Conservation (phyloP, 768 basidiomycete genomes). For the Nevesoporus exiguus region DNA sequence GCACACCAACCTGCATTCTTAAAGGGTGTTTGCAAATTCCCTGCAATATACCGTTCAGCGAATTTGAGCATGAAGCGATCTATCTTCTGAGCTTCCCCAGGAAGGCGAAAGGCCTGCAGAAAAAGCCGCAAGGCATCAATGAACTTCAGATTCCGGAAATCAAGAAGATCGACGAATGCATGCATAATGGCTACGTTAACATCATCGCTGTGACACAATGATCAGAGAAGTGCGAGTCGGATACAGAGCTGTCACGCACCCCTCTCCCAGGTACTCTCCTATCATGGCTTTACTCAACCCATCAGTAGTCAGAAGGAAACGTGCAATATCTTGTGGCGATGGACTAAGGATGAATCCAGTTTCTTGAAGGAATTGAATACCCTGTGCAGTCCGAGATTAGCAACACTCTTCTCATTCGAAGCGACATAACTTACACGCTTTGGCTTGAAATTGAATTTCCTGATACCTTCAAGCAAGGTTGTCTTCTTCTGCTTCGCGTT, state of each 20-base stretch:
- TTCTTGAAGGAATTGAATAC: constrained; percentile 84
- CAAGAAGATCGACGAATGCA: constrained; percentile 90
- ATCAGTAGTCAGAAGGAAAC: constrained; percentile 83
- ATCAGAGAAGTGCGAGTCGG: constrained; percentile 2
- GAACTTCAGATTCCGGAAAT: constrained; percentile 78
- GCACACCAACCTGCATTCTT: constrained; percentile 81
- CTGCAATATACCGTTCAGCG: constrained; percentile 92
- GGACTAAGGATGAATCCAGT: constrained; percentile 78
- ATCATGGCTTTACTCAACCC: constrained; percentile 95
- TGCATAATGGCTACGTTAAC: constrained; percentile 94
- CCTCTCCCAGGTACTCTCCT: constrained; percentile 97
- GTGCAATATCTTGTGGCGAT: constrained; percentile 74
- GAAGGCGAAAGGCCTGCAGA: constrained; percentile 93
- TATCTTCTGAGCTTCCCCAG: constrained; percentile 97
- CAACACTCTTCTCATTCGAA: not conserved
- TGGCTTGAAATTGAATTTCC: constrained; percentile 98
- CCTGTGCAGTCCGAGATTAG: constrained; percentile 43
- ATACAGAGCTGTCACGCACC: constrained; percentile 47
- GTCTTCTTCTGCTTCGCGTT: constrained; percentile 97
- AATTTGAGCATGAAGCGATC: constrained; percentile 99
- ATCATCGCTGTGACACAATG: constrained; percentile 59
- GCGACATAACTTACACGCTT: constrained; percentile 62
- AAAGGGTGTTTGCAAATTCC: constrained; percentile 80
- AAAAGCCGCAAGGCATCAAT: constrained; percentile 88
- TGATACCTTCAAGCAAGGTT: constrained; percentile 89